Percentiles rank a stretch among this genome's conserved stretches.
These are phyloP conservation scores for Zasmidium cellare DNA, from an alignment of 2,329 filamentous ascomycete species.

Conservation along the genomic window DNA sequence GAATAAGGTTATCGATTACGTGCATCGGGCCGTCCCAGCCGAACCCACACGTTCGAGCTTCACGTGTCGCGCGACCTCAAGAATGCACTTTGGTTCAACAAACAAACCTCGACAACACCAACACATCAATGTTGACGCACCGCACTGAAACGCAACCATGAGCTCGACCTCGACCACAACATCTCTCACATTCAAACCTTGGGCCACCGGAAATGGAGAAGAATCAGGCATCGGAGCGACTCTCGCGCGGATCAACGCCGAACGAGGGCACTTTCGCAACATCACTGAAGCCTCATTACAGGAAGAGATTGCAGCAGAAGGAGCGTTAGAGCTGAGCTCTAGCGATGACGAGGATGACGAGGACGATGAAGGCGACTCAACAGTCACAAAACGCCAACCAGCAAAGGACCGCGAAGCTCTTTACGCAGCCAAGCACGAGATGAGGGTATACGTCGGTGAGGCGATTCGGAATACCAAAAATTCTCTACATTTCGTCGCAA, in stretches of 20 bases:
- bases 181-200: constrained; percentile 63
- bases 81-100: too few relatives aligned
- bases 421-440: constrained; percentile 40
- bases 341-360: constrained; percentile 50
- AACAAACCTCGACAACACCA: too few relatives aligned
- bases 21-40: neutral
- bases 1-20: neutral
- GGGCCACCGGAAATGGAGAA: constrained; percentile 57
- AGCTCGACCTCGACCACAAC: constrained; percentile 14
- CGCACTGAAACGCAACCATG: constrained; percentile 6
- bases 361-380: constrained; percentile 37
- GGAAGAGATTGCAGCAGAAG: constrained; percentile 62
- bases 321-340: constrained; percentile 40
- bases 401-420: constrained; percentile 39
- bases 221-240: constrained; percentile 68
- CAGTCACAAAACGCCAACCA: constrained; percentile 13
- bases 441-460: constrained; percentile 39
- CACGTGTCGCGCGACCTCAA: neutral
- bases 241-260: constrained; percentile 74
- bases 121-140: neutral
- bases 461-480: constrained; percentile 63
- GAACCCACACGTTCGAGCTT: neutral
- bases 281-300: constrained; percentile 73
- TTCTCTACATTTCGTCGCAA: constrained; percentile 78
- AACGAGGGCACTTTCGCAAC: constrained; percentile 79